Base-by-base conservation (phyloP, 306 rosid species). In the Fragaria nilgerrensis region DNA sequence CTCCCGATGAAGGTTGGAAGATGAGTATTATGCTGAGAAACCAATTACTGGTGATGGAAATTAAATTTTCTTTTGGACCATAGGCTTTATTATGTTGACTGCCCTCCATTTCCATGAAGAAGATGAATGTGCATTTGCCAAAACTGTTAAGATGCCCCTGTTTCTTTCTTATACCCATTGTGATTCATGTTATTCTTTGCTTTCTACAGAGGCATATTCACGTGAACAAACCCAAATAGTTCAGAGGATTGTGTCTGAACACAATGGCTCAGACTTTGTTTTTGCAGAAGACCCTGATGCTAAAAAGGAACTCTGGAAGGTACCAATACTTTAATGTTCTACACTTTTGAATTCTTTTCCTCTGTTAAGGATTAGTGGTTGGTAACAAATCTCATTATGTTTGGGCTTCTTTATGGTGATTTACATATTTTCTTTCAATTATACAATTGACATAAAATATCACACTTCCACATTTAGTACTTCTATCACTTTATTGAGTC, bases 261-360 rank as follows among this genome's bases (percentile, higher is more conserved):
- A 95, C 91, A 84, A 91, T 86, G 98, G 98, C 74, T 89, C 98
- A 2, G 97, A 90, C 87, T 95, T 92, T 88, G 93, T 90, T 75
- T 95, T 83, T 75, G 91, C 97, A 1, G 97, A 90, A 88, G 98
- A 95, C 55, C 93, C 91, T 55, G 92, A 90, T 81, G 92, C 89
- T 9, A 92, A 92, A 81, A 88, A 87, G 66, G 96, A 95, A 80
- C 95, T 95, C 43, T 95, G 98, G 98, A 86, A 85, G 98, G 98
- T 95, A 82, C 34, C 27, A 20, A 73, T 76, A 62, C 49, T 70
- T 16, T 2, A 41, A 17, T 23, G 23, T 41, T 74, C 52, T 39
- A 41, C 23, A 9, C n/a, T 22, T 3, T 12, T 34, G 25, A 74
- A 23, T 39, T 41, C 9, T 4, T 41, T 58, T 74, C 37, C 9